Evolutionary conservation across 108 stramenopile genomes (phyloP), one percentile per base, ranked within the genome.

Genomic region (Cylindrotheca closterium): DNA sequence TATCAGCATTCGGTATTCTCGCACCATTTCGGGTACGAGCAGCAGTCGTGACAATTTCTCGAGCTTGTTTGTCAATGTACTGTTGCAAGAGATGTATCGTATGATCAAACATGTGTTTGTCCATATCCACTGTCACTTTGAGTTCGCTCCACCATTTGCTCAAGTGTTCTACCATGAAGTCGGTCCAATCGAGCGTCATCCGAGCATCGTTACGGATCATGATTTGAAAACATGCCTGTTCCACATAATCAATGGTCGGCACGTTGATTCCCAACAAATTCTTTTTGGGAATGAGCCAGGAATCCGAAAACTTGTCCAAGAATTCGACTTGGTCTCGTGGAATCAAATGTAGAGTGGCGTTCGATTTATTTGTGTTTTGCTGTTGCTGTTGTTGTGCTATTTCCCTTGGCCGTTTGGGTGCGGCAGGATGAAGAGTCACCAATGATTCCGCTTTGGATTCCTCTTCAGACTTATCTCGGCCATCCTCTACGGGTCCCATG

Each of bases 151-250:
- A 79, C 77, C 77, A 82, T 29, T 77, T 65, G 42, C 67, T 67
- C 77, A 78, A 67, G 51, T 84, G 79, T 66, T 84, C 82, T 27
- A 84, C 73, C 22, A 57, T 46, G 37, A 80, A 80, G 55, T 84
- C 79, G 23, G 77, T 30, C 79, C 79, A 84, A 68, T 84, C 82
- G 2, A 51, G 27, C 1, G 79, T 67, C 82, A 74, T 73, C 28
- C 68, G 65, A 25, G 61, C 26, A 21, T 65, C 51, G 8, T 58
- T 23, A 26, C 27, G 1, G 32, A 24, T 32, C 15, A 50, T 32
- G 51, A 24, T 15, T 47, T 23, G 19, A 26, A 30, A 29, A 23
- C 47, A 29, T 10, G 47, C 60, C 25, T 62, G 46, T 42, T 62
- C 60, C 4, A 62, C 18, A 28, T 5, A 47, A 3, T 1, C 1